Base-by-base conservation (phyloP, 495 filamentous ascomycete genomes). In the Cryomyces minteri region DNA sequence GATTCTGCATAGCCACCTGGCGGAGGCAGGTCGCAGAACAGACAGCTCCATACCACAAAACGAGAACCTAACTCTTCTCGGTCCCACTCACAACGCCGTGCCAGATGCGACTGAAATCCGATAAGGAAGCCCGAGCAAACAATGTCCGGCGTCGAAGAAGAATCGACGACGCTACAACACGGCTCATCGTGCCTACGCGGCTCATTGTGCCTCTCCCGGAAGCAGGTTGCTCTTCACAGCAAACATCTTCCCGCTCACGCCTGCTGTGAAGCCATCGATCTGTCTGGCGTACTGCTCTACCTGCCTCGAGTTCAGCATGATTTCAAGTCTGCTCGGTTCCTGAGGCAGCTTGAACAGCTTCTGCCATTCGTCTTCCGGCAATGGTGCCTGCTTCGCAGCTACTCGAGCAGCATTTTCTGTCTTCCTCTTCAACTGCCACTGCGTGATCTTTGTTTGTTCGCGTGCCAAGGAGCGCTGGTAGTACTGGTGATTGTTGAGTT, bases 401-500 rank as follows among this genome's bases (percentile, higher is more conserved):
- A 74, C 69, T 31, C 92, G 74, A 42, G 75, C 76, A 31, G 79
- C 80, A 61, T 96, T 96, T 72, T 98, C 92, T 25, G 83, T 77
- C 68, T 90, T 88, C 52, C 90, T 79, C 76, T 98, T 98, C 40
- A 75, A 65, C 65, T 95, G 88, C 90, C 90, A 98, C 45, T 82
- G 76, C 37, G 82, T 78, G 56, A 98, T 94, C 73, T 98, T 98
- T 51, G 80, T 67, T 67, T 98, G 92, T 70, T 98, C 90, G 43
- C 90, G 84, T 28, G 78, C 80, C n/a, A 95, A 71, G 56, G 92
- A 86, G 45, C 90, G 77, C 67, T 94, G 85, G 70, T 96, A 93
- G 71, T 94, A 98, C 66, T 94, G 86, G 68, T 85, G 83, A 71
- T 98, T 98, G 74, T 96, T 98, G 59, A 88, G 80, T 66, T 98